These are phyloP conservation scores for Apiotrichum akiyoshidainum DNA, from an alignment of 1,284 basidiomycete genomes.

Conservation along the genomic window DNA sequence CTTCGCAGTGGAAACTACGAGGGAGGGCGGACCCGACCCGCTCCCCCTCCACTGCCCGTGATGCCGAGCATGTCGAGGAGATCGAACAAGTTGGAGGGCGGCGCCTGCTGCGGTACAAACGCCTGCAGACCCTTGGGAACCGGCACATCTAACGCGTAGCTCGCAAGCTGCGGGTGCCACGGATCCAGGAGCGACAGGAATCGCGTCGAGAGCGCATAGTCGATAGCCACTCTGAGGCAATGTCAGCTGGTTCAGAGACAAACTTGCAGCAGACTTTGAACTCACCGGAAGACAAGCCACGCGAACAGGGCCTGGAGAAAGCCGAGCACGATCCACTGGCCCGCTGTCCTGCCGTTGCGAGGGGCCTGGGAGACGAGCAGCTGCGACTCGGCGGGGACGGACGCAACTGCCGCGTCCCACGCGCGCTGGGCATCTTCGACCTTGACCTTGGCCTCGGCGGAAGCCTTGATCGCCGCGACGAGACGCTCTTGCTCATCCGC, in stretches of 20 bases:
- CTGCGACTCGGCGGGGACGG: constrained; percentile 11
- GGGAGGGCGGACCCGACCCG: not conserved
- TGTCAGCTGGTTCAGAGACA: not conserved
- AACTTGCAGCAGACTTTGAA: not conserved
- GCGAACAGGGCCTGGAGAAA: constrained; percentile 34
- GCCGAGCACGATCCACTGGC: constrained; percentile 26
- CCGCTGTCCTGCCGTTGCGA: constrained; percentile 22
- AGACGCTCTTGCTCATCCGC: constrained; percentile 12
- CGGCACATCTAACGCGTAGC: constrained; percentile 19
- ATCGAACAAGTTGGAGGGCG: constrained; percentile 11
- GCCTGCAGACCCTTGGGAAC: constrained; percentile 24
- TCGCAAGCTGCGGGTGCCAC: constrained; percentile 22
- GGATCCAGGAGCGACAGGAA: constrained; percentile 30
- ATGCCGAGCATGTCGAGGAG: constrained; percentile 12
- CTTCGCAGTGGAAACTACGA: not conserved
- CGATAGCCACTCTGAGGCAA: constrained; percentile 33
- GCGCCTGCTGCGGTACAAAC: not conserved
- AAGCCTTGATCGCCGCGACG: constrained; percentile 8
- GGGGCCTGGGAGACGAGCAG: not conserved
- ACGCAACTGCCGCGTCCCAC: constrained; percentile 14
- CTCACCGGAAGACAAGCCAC: constrained; percentile 44
- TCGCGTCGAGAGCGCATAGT: constrained; percentile 34
- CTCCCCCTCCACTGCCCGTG: not conserved
- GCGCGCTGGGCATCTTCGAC: constrained; percentile 12
- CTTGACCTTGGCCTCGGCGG: constrained; percentile 4